A percentile compares a stretch with the other conserved stretches of the same genome.
phyloP scores from a whole-genome alignment of 2,329 filamentous ascomycete genomes.

The Fusarium neocosmosporiellum region DNA sequence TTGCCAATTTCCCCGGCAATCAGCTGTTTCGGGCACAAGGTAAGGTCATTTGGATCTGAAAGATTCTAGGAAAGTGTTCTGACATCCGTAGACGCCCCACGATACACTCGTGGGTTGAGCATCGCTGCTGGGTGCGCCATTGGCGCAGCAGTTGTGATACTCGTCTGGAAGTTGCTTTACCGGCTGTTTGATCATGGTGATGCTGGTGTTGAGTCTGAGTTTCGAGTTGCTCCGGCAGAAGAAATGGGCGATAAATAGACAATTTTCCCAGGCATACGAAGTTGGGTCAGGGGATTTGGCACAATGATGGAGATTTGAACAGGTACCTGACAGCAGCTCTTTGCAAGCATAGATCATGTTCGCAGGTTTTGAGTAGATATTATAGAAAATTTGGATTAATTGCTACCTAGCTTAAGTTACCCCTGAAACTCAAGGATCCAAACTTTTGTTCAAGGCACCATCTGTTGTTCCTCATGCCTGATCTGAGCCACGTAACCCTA shows the following conservation, averaged over 20 bases:
- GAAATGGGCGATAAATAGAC: background rate
- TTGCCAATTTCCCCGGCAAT: conserved; percentile 47
- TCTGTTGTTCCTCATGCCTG: background rate
- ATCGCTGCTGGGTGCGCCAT: conserved; percentile 43
- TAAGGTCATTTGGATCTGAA: background rate
- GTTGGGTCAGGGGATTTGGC: background rate
- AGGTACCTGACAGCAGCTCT: background rate
- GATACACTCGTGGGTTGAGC: conserved; percentile 40
- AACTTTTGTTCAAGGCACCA: too few relatives aligned
- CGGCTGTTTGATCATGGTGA: conserved; percentile 44
- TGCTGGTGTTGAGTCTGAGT: conserved; percentile 34
- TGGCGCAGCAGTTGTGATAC: conserved; percentile 38
- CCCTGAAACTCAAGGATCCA: background rate
- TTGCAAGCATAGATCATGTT: background rate
- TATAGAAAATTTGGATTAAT: background rate
- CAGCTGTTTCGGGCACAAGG: conserved; percentile 44
- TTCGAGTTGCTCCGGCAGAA: conserved; percentile 1
- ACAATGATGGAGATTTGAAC: background rate
- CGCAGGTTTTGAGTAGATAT: background rate
- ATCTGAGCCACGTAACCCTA: background rate
- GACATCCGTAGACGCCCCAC: conserved; percentile 37
- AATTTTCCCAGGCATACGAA: background rate
- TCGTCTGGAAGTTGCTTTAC: conserved; percentile 47
- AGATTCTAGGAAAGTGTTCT: background rate
- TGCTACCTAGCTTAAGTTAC: background rate